phyloP scores from a whole-genome alignment of 495 filamentous ascomycete species.

The Lichenothelia convexa region DNA sequence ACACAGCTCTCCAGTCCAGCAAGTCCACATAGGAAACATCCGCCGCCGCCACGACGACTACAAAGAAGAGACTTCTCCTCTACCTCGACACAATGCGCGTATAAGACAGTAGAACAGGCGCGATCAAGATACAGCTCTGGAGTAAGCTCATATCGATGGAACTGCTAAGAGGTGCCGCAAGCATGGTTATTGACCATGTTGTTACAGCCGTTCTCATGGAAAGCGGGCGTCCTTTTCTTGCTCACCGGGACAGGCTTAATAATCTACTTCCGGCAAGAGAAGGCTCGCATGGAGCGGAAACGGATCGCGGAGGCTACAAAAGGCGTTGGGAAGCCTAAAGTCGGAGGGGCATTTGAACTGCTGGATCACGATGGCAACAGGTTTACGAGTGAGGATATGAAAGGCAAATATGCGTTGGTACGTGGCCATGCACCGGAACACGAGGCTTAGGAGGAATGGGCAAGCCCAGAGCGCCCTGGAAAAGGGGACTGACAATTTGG shows the following conservation, averaged over 20 bases:
- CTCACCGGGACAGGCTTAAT: conserved; percentile 55
- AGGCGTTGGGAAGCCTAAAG: conserved; percentile 79
- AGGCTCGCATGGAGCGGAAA: conserved; percentile 69
- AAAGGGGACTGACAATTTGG: background rate
- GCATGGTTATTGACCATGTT: background rate
- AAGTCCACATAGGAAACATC: no score
- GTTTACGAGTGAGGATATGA: conserved; percentile 61
- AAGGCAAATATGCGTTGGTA: conserved; percentile 64
- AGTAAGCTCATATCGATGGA: conserved; percentile 1
- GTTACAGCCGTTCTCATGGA: conserved; percentile 69
- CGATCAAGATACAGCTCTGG: conserved; percentile 9
- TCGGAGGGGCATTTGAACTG: conserved; percentile 71
- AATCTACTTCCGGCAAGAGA: conserved; percentile 81
- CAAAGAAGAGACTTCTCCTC: conserved; percentile 1
- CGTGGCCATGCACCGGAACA: conserved; percentile 2
- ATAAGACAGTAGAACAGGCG: conserved; percentile 15
- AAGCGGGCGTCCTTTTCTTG: conserved; percentile 74
- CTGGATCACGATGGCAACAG: conserved; percentile 61
- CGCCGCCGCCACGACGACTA: background rate
- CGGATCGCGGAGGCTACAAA: conserved; percentile 78
- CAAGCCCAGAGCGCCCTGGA: no score
- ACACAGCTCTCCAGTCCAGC: no score
- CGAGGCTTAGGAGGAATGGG: background rate
- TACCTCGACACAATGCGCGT: background rate
- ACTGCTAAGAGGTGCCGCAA: background rate